Base-by-base conservation (phyloP, 2,329 filamentous ascomycete species). In the Lecanicillium sp. region DNA sequence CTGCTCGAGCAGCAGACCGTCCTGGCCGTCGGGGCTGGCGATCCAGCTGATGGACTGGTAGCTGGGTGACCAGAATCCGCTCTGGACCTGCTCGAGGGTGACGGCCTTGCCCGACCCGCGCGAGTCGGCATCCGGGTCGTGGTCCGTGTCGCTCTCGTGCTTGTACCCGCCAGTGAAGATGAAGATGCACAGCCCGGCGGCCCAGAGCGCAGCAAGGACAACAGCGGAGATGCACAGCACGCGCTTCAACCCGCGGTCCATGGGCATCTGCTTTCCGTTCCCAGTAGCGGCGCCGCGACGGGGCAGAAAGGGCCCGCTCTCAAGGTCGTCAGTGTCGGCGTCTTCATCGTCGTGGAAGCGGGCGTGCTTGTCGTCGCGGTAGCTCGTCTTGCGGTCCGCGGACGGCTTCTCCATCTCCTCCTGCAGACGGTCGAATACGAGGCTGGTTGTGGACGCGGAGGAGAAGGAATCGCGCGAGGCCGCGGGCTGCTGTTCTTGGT, bases 1-100 rank as follows among this genome's bases (percentile, higher is more conserved):
- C 58, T 79, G 75, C 65, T 95, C 86, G 17, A 98, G 77, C 55
- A 98, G 66, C 51, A 97, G 65, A 1, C 93, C 93, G 62, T 98
- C 93, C 61, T 89, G 83, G 12, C 84, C 86, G 39, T 82, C 72
- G 1, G 86, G 78, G 1, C 87, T 86, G 24, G 78, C 75, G 42
- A 93, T 85, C 88, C 88, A 94, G 55, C 78, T 78, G 52, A 93
- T 86, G 24, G 74, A 76, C 53, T 88, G 83, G 37, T 68, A 75
- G 30, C 66, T 67, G n/a, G 85, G 65, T 19, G 66, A 70, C 82
- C 86, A 94, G 57, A 75, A 71, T 3, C 86, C 85, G 2, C 60
- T 61, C 58, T 84, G 71, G 9, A 93, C 73, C 62, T 89, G 83
- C 38, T 87, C 81, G 49, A 93, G 67, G 1, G 83, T 87, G 43